These are phyloP conservation scores for Waltiozyma sp. DNA, from an alignment of 1,139 yeast genomes.

Conservation along the genomic window DNA sequence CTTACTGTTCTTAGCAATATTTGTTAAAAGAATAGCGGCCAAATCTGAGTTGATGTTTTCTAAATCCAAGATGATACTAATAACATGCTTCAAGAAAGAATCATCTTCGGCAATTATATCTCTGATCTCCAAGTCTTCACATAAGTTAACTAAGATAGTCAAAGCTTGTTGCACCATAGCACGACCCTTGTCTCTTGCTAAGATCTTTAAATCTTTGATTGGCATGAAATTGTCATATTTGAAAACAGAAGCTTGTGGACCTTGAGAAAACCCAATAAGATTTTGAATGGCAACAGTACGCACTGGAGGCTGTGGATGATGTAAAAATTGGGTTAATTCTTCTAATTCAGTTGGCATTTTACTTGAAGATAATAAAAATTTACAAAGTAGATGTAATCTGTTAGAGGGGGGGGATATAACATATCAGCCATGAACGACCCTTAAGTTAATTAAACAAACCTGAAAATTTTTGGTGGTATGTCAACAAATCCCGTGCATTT, in stretches of 20 bases:
- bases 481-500: too few species aligned
- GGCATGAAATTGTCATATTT: slow-evolving; percentile 62
- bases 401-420: too few species aligned
- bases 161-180: slow-evolving; percentile 56
- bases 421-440: too few species aligned
- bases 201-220: slow-evolving; percentile 57
- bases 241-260: slow-evolving; percentile 56
- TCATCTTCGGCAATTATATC: slow-evolving; percentile 55
- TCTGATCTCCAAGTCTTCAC: slow-evolving; percentile 55
- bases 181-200: slow-evolving; percentile 40
- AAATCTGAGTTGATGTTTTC: slow-evolving; percentile 65
- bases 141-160: slow-evolving; percentile 73
- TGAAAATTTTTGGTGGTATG: background rate
- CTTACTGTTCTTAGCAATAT: slow-evolving; percentile 68
- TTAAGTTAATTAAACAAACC: background rate
- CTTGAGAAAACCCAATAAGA: slow-evolving; percentile 72
- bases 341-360: background rate
- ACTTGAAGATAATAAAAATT: too few species aligned
- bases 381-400: too few species aligned
- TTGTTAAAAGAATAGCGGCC: slow-evolving; percentile 74
- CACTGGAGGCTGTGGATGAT: slow-evolving; percentile 73
- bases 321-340: slow-evolving; percentile 65
- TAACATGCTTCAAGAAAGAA: slow-evolving; percentile 44
- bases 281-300: slow-evolving; percentile 80
- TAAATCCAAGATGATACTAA: slow-evolving; percentile 42